Conservation (phyloP, 192 early-diverging fungal species). For the Globomyces pollinis-pini region DNA sequence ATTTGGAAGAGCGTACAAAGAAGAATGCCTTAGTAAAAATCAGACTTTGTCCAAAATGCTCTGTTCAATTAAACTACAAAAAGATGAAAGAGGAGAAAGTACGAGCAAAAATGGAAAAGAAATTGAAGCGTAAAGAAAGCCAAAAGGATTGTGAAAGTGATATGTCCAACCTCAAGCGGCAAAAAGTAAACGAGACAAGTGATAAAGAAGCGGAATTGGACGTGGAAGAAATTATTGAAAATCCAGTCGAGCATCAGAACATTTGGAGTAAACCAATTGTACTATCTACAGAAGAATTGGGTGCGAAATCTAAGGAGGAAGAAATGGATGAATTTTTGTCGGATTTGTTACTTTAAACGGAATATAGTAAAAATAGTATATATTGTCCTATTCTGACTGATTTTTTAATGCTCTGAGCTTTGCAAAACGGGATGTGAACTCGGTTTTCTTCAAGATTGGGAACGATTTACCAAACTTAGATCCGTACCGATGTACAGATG, state of each 20-base stretch:
- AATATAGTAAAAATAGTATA: too few species aligned
- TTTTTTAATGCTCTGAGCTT: constrained; percentile 1
- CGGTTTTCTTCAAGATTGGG: constrained; percentile 6
- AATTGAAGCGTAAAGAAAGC: constrained; percentile 3
- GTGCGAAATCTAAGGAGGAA: constrained; percentile 38
- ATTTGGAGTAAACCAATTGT: constrained; percentile 26
- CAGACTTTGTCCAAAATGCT: constrained; percentile 62
- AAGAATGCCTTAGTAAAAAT: constrained; percentile 81
- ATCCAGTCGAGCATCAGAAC: not conserved
- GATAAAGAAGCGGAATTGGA: constrained; percentile 6
- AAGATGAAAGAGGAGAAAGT: constrained; percentile 12
- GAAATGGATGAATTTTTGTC: constrained; percentile 62
- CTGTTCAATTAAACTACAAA: constrained; percentile 61
- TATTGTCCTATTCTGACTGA: too few species aligned
- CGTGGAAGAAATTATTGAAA: not conserved
- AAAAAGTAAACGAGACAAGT: constrained; percentile 12
- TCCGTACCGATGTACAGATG: not conserved
- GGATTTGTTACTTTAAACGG: constrained; percentile 50
- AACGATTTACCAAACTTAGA: constrained; percentile 4
- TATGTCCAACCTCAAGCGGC: not conserved
- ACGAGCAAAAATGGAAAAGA: constrained; percentile 15
- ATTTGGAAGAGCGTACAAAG: constrained; percentile 60
- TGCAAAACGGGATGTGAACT: not conserved
- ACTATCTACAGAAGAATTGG: constrained; percentile 10
- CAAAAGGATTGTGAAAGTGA: not conserved